These are phyloP conservation scores for Tylopilus rubrobrunneus DNA, from an alignment of 768 basidiomycete species.

Conservation along the genomic window DNA sequence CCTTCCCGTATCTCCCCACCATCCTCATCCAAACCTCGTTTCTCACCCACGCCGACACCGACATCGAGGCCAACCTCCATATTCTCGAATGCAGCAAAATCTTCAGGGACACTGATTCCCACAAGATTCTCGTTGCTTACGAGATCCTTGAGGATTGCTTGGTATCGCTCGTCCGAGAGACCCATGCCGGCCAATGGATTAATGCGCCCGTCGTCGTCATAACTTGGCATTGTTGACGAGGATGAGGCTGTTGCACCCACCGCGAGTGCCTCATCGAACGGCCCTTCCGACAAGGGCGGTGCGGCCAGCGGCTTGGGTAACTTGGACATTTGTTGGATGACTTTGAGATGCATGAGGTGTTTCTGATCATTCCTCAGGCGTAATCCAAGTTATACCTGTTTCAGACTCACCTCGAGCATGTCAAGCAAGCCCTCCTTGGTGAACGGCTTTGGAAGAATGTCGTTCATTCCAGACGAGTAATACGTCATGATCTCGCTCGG, in stretches of 20 bases:
- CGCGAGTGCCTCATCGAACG: conserved; percentile 54
- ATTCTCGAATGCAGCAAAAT: conserved; percentile 16
- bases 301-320: conserved; percentile 60
- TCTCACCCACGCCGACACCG: conserved; percentile 28
- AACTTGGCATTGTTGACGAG: conserved; percentile 29
- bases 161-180: conserved; percentile 85
- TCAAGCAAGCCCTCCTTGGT: conserved; percentile 88
- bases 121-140: conserved; percentile 60
- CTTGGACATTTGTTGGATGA: conserved; percentile 72
- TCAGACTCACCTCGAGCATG: conserved; percentile 74
- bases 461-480: conserved; percentile 78
- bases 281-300: conserved; percentile 51
- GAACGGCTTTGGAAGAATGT: conserved; percentile 95
- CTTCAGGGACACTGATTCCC: conserved; percentile 36
- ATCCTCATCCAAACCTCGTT: conserved; percentile 36
- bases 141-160: conserved; percentile 68
- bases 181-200: conserved; percentile 89
- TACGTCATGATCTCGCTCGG: conserved; percentile 90
- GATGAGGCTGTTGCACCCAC: conserved; percentile 31
- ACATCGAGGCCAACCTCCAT: conserved; percentile 13
- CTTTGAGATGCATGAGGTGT: conserved; percentile 84
- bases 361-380: conserved; percentile 43
- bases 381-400: not conserved
- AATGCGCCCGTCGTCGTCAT: conserved; percentile 48
- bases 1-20: conserved; percentile 39